phyloP scores from a whole-genome alignment of 2,329 filamentous ascomycete genomes.

The Colletotrichum paranaense region DNA sequence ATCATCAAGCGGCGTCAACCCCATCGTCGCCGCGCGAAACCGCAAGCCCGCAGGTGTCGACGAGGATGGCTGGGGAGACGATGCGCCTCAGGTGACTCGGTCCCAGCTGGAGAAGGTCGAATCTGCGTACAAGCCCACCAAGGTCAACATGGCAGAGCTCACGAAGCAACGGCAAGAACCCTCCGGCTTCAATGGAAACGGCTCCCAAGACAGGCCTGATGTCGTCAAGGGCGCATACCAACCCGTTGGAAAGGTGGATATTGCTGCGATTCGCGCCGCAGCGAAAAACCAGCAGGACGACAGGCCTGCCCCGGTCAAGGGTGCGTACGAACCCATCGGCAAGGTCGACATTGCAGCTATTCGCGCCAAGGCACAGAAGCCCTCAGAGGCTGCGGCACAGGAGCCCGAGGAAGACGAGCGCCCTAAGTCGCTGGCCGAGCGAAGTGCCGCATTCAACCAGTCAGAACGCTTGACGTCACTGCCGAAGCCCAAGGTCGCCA shows the following conservation, averaged over 20 bases:
- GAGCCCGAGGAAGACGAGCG: constrained; percentile 40
- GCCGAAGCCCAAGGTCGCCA: constrained; percentile 94
- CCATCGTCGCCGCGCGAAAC: constrained; percentile 74
- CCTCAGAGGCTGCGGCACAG: constrained; percentile 46
- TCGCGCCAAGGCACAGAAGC: constrained; percentile 81
- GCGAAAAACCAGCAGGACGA: constrained; percentile 79
- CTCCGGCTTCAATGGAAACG: constrained; percentile 59
- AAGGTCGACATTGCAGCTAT: constrained; percentile 98
- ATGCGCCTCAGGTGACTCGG: constrained; percentile 91
- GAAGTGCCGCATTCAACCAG: constrained; percentile 77
- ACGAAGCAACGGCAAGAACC: constrained; percentile 77
- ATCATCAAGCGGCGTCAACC: constrained; percentile 70
- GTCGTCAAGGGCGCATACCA: constrained; percentile 90
- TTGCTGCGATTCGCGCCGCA: constrained; percentile 85
- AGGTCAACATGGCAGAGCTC: constrained; percentile 91
- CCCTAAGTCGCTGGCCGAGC: constrained; percentile 77
- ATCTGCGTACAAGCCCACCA: constrained; percentile 93
- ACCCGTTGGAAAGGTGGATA: constrained; percentile 97
- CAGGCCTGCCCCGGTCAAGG: constrained; percentile 86
- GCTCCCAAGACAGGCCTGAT: constrained; percentile 61
- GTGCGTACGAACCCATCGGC: constrained; percentile 92
- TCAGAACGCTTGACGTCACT: constrained; percentile 87
- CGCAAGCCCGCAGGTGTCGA: constrained; percentile 72
- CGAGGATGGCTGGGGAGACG: constrained; percentile 91
- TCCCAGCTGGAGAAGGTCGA: constrained; percentile 91